These are phyloP conservation scores for Zygosaccharomyces pseudobailii DNA, from an alignment of 1,139 yeast species.

Conservation along the genomic window DNA sequence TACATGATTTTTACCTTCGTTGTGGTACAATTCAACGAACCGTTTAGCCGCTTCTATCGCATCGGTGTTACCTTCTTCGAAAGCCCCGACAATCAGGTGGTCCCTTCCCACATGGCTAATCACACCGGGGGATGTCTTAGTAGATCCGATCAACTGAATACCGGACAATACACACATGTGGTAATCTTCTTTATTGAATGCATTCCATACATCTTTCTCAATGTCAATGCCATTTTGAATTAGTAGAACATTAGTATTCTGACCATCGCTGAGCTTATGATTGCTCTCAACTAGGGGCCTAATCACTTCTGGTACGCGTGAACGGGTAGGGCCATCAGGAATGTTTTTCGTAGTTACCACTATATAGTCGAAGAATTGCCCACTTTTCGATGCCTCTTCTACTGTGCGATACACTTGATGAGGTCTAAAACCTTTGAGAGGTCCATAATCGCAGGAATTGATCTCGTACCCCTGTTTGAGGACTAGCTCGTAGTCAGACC, in stretches of 20 bases:
- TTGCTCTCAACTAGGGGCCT: slow-evolving; percentile 41
- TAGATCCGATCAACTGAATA: slow-evolving; percentile 45
- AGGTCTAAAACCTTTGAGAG: slow-evolving; percentile 47
- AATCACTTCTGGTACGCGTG: slow-evolving; percentile 43
- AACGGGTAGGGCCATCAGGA: slow-evolving; percentile 44
- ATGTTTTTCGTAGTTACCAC: slow-evolving; percentile 54
- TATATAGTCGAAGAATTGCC: slow-evolving; percentile 47
- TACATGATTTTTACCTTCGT: slow-evolving; percentile 34
- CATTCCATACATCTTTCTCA: slow-evolving; percentile 44
- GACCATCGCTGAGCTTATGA: slow-evolving; percentile 10
- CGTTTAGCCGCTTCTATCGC: slow-evolving; percentile 29
- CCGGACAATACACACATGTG: slow-evolving; percentile 43
- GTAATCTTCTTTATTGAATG: slow-evolving; percentile 38
- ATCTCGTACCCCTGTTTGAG: slow-evolving; percentile 43
- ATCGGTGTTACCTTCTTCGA: slow-evolving; percentile 30
- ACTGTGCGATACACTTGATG: slow-evolving; percentile 38
- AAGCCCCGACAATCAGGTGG: slow-evolving; percentile 43
- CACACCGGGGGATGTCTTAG: slow-evolving; percentile 31
- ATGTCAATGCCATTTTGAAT: slow-evolving; percentile 59
- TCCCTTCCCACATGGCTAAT: slow-evolving; percentile 34
- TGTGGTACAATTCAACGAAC: slow-evolving; percentile 42
- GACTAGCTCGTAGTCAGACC: slow-evolving; percentile 51
- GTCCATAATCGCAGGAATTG: slow-evolving; percentile 48
- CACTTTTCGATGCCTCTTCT: slow-evolving; percentile 40
- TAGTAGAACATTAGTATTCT: slow-evolving; percentile 42